Evolutionary conservation across 805 yeast genomes (phyloP).

Genomic region (Candida sithepensis): DNA sequence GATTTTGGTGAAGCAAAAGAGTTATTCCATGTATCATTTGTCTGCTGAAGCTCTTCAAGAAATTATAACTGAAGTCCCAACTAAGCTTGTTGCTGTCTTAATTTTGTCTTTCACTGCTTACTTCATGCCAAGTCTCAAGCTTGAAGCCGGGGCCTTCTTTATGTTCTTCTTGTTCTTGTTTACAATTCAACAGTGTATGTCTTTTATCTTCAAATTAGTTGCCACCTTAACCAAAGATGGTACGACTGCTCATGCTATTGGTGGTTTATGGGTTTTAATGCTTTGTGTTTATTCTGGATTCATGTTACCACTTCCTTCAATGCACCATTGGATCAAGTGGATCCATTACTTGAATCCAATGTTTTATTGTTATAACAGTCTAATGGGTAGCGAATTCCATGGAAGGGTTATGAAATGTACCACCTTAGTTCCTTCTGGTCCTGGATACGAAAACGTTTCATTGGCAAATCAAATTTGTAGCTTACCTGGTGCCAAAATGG

Average conservation of each 20-base stretch:
- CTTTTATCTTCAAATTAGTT: slow-evolving; percentile 49
- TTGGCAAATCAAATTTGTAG: slow-evolving; percentile 44
- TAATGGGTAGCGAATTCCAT: slow-evolving; percentile 56
- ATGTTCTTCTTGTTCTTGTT: slow-evolving; percentile 40
- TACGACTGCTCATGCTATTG: slow-evolving; percentile 53
- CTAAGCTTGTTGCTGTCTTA: slow-evolving; percentile 48
- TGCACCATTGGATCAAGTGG: slow-evolving; percentile 64
- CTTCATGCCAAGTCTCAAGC: slow-evolving; percentile 51
- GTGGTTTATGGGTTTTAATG: slow-evolving; percentile 52
- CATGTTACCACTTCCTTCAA: slow-evolving; percentile 36
- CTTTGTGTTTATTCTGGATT: slow-evolving; percentile 57
- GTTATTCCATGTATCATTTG: slow-evolving; percentile 59
- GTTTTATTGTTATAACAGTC: slow-evolving; percentile 45
- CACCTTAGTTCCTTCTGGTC: slow-evolving; percentile 50
- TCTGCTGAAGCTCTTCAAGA: slow-evolving; percentile 64
- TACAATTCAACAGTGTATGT: slow-evolving; percentile 47
- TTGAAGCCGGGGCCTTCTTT: slow-evolving; percentile 54
- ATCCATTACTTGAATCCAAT: slow-evolving; percentile 46
- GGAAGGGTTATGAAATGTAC: slow-evolving; percentile 50
- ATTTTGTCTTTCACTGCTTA: slow-evolving; percentile 43
- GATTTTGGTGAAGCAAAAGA: slow-evolving; percentile 59
- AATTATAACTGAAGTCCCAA: slow-evolving; percentile 57
- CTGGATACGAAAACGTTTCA: slow-evolving; percentile 44
- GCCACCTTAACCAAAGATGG: slow-evolving; percentile 51
- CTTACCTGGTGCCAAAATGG: slow-evolving; percentile 42